Base-by-base conservation (phyloP, 2,329 filamentous ascomycete genomes). In the Exophiala lecanii-corni region DNA sequence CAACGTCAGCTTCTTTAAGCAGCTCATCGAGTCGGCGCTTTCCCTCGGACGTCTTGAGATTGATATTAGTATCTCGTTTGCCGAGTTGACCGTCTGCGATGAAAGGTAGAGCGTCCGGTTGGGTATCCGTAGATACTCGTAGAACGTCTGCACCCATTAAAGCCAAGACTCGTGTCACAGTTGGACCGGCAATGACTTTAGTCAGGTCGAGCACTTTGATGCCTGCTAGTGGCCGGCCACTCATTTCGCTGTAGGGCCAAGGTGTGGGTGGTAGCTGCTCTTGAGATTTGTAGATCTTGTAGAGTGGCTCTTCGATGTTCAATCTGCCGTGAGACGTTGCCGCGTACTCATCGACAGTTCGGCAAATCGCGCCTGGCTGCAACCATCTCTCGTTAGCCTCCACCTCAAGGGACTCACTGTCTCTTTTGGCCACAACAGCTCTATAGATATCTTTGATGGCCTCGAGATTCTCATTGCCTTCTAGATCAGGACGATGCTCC, bases 1-100 rank as follows among this genome's bases (percentile, higher is more conserved):
- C 69, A 18, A 77, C 66, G 51, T 79, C 75, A 2, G 68, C 72
- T 2, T 72, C 69, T 4, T 55, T 51, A 6, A 77, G 49, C 1
- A 77, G 63, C 9, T 62, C 58, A 2, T 61, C 56, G 0, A 75
- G 55, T 5, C 64, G 60, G 1, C 54, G 52, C 42, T 61, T 63
- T 38, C 71, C 70, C 1, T 58, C 54, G 1, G 60, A 46, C 3
- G 66, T 59, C 26, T 64, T 62, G 25, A 77, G 67, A 49, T 79
- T 68, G 2, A 78, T 57, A 12, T 81, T 76, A 1, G 73, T 70
- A 1, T 78, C 73, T 47, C 80, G 80, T 59, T 86, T 87, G 18
- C 82, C 82, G 56, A 81, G 76, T 57, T 86, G 86, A 9, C 80
- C 78, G 50, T 86, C 82, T 1, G 84, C 74, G 53, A 86, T 81